phyloP scores from a whole-genome alignment of 2,329 filamentous ascomycete species.

The Raffaelea arxii region DNA sequence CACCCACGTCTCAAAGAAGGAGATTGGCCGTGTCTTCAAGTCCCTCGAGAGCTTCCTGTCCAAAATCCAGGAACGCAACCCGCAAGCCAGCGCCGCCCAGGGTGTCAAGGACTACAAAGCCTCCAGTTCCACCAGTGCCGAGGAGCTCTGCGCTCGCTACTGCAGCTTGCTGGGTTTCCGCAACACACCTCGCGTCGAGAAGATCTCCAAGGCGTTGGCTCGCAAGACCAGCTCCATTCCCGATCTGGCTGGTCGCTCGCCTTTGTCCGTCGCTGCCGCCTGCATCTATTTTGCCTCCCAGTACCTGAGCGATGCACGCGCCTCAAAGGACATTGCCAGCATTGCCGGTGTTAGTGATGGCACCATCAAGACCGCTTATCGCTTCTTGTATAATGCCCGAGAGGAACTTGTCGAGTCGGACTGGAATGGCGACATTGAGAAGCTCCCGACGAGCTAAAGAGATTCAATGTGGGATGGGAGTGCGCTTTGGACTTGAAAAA shows the following conservation, averaged over 20 bases:
- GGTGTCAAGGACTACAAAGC: conserved; percentile 59
- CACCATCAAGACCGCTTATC: conserved; percentile 93
- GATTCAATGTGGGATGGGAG: too few species aligned
- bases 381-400: conserved; percentile 67
- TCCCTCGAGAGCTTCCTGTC: conserved; percentile 79
- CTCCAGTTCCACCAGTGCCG: conserved; percentile 68
- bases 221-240: conserved; percentile 67
- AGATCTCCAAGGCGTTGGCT: conserved; percentile 70
- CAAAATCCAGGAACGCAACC: conserved; percentile 56
- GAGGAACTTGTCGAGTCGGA: conserved; percentile 44
- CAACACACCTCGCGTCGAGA: conserved; percentile 62
- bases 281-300: conserved; percentile 95
- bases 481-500: too few species aligned
- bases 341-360: conserved; percentile 91
- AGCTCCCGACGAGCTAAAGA: conserved; percentile 51
- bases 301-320: conserved; percentile 68
- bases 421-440: conserved; percentile 53
- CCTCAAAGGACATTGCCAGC: conserved; percentile 75
- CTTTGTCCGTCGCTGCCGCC: conserved; percentile 84
- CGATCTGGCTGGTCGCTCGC: conserved; percentile 83
- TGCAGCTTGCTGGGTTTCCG: conserved; percentile 73
- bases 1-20: conserved; percentile 92
- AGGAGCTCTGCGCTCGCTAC: conserved; percentile 80
- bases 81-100: conserved; percentile 31
- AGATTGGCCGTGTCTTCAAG: conserved; percentile 95